A percentile compares a stretch with the other conserved stretches of the same genome.
Evolutionary conservation across 139 green algal genomes (phyloP).

Genomic region (Volvox africanus): DNA sequence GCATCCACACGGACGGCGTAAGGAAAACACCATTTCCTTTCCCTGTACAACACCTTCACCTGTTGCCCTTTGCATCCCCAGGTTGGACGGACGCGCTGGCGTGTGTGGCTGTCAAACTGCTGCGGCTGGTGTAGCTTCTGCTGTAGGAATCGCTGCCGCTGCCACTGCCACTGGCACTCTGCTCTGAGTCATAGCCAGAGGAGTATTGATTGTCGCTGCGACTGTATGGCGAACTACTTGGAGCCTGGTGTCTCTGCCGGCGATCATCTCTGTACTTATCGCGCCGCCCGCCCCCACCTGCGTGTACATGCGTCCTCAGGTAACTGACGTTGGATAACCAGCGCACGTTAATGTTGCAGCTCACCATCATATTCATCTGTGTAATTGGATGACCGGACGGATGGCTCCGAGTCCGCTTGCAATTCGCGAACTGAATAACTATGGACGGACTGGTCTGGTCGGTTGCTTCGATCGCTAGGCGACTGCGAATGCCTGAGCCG

Average conservation of each 20-base stretch:
- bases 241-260: neutral
- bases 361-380: neutral
- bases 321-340: neutral
- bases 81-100: neutral
- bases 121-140: slow-evolving; percentile 6
- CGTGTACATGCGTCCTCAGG: neutral
- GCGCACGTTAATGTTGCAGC: neutral
- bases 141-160: slow-evolving; percentile 23
- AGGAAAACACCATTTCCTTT: no score
- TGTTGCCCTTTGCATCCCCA: neutral
- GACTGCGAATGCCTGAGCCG: neutral
- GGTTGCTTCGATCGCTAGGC: slow-evolving; percentile 26
- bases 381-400: neutral
- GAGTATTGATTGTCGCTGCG: slow-evolving; percentile 41
- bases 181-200: slow-evolving; percentile 35
- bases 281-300: neutral
- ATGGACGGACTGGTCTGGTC: slow-evolving; percentile 6
- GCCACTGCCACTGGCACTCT: slow-evolving; percentile 6
- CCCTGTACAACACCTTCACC: neutral
- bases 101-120: neutral
- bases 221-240: neutral
- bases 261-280: slow-evolving; percentile 2
- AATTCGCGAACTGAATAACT: slow-evolving; percentile 12
- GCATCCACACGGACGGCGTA: no score
- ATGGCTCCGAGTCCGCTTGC: neutral